Evolutionary conservation across 2,329 filamentous ascomycete genomes (phyloP).

Genomic region (Coccinonectria pachysandricola): DNA sequence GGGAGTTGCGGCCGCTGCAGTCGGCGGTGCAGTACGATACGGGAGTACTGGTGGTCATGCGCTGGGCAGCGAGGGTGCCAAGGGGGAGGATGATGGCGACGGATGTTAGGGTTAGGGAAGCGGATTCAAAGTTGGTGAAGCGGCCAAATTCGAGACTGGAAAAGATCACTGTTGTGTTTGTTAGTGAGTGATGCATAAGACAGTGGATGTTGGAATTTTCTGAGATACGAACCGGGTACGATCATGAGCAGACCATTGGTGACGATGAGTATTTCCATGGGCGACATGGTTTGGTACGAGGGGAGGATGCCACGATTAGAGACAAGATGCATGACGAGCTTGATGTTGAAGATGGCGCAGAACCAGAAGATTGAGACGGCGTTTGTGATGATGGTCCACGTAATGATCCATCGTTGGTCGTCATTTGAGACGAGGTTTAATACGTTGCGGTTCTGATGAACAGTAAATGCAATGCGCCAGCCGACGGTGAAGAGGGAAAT

Average conservation of each 20-base stretch:
- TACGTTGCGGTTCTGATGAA: conserved; percentile 26
- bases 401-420: conserved; percentile 26
- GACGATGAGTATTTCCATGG: conserved; percentile 45
- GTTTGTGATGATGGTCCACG: conserved; percentile 29
- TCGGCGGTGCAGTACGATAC: conserved; percentile 9
- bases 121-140: conserved; percentile 36
- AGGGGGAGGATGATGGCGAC: conserved; percentile 42
- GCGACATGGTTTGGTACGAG: conserved; percentile 29
- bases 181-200: conserved; percentile 1
- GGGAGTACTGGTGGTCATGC: conserved; percentile 23
- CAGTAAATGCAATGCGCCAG: conserved; percentile 23
- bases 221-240: conserved; percentile 37
- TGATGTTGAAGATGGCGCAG: conserved; percentile 44
- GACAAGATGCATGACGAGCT: conserved; percentile 38
- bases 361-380: conserved; percentile 39
- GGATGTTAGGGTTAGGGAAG: conserved; percentile 38
- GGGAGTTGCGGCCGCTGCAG: conserved; percentile 10
- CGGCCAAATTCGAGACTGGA: conserved; percentile 34
- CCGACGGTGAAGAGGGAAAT: conserved; percentile 24
- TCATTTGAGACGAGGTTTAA: conserved; percentile 15
- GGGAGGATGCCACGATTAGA: conserved; percentile 37
- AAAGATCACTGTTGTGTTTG: conserved; percentile 34
- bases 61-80: conserved; percentile 41
- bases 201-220: background rate
- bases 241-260: conserved; percentile 48